Base-by-base conservation (phyloP, 1,139 yeast genomes). In the Entelexis sorbosivorans region DNA sequence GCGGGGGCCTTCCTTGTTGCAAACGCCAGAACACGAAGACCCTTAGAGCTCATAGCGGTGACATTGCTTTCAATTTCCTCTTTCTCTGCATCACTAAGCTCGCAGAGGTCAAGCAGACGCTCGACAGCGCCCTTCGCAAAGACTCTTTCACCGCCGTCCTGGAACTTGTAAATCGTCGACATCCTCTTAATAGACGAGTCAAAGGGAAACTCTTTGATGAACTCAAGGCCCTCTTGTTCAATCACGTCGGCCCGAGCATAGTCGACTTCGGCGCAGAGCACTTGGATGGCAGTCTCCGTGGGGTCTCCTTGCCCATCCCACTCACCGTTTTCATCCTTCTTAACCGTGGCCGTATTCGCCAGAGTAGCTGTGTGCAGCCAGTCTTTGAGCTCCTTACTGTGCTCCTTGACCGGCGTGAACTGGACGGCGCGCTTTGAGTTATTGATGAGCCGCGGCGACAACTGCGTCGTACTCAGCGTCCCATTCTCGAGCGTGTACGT, bases 221-320 rank as follows among this genome's bases (percentile, higher is more conserved):
- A 48, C 36, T 47, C 45, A 3, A 54, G 45, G 10, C 22, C 22
- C 24, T 40, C 26, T 6, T 54, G 40, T n/a, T 69, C 71, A 19
- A 71, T 67, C 49, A 78, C 61, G 1, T 61, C 62, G 9, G 69
- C 69, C 59, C 86, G 73, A 10, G 70, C 69, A 61, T 66, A 73
- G 29, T 74, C 75, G 44, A 80, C 65, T 58, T 91, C 72, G 38
- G 77, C 68, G 17, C 78, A 74, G 63, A 83, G 82, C 0, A 84
- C 88, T 61, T 83, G 85, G 56, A 84, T 80, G 14, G 94, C 91
- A 61, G 82, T 78, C 67, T 84, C 94, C 3, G 94, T 84, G 36
- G 94, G 88, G 63, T 84, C 94, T 50, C 93, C 94, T 61, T 79
- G 81, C 16, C 86, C 87, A 60, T 77, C 78, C 91, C 93, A 84